Evolutionary conservation across 208 protist species (phyloP), one percentile per base, ranked within the genome.

Genomic region (Endotrypanum monterogeii): DNA sequence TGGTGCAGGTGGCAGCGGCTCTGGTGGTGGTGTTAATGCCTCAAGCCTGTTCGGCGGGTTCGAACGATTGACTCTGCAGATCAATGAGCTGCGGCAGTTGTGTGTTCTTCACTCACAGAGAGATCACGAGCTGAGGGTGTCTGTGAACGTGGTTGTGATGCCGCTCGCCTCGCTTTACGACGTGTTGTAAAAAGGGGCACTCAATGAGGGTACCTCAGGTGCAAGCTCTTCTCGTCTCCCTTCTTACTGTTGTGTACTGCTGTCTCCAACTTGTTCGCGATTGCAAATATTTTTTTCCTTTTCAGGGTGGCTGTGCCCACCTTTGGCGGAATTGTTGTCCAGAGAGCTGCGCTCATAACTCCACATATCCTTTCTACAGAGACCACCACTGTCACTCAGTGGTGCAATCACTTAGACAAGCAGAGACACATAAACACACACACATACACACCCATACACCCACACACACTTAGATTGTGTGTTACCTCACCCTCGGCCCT

Each of bases 61-160:
- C 72, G 92, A 96, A 71, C 80, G 88, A 6, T 65, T 96, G 55
- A 83, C 88, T 35, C 73, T 96, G 65, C 86, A 90, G 74, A 80
- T 96, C 51, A 96, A 96, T 63, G 81, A 78, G 12, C 78, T 76
- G 60, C 62, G 79, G 46, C 88, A 94, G 73, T 83, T 96, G 14
- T 90, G 90, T 66, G 88, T 96, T 18, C 63, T 93, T 28, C 89
- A 94, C 84, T 86, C 71, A 70, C 79, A 87, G 56, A 81, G 84
- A 12, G 87, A 93, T 51, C 77, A 87, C 65, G 83, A 91, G 51
- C 71, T 88, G 54, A 82, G 84, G 71, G 92, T 87, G n/a, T 89
- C 82, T 1, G 92, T 93, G 65, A 91, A 81, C 6, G 74, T 94
- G 28, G 86, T 94, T 0, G 78, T 94, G 12, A 84, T 85, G 65